phyloP scores from a whole-genome alignment of 2,329 filamentous ascomycete genomes.

The Diaporthe sp. region DNA sequence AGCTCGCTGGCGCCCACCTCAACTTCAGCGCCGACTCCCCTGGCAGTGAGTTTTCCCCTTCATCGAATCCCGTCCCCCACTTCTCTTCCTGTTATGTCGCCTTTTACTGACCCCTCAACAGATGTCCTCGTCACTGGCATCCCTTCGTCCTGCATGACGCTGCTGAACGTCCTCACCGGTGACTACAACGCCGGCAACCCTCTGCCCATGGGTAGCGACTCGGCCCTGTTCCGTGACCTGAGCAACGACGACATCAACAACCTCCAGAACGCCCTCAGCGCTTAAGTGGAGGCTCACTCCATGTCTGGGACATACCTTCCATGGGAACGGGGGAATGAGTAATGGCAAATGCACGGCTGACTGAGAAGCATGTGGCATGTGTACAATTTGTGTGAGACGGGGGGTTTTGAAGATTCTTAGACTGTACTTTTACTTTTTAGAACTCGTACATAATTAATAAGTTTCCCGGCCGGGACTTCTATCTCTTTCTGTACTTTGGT shows the following conservation, averaged over 20 bases:
- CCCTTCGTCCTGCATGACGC: constrained; percentile 35
- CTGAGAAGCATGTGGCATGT: neutral
- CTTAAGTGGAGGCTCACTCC: neutral
- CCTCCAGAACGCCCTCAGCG: constrained; percentile 7
- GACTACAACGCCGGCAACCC: constrained; percentile 34
- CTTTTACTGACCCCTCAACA: neutral
- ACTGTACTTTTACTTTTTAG: neutral
- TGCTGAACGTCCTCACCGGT: constrained; percentile 35
- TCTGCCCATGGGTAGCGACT: constrained; percentile 33
- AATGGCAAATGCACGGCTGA: neutral
- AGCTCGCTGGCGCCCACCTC: constrained; percentile 32
- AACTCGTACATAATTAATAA: neutral
- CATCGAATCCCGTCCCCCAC: too few species aligned
- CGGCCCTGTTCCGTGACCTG: constrained; percentile 35
- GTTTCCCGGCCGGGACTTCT: constrained; percentile 4
- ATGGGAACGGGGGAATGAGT: neutral
- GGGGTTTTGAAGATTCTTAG: neutral
- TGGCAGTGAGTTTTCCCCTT: constrained; percentile 7
- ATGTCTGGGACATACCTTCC: neutral
- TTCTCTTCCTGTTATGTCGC: neutral
- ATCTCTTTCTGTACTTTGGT: neutral
- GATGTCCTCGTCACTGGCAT: constrained; percentile 34
- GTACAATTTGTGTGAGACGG: neutral
- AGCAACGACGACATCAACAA: constrained; percentile 1
- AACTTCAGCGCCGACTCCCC: constrained; percentile 32